These are phyloP conservation scores for Pythium rhizo-oryzae DNA, from an alignment of 352 stramenopile genomes.

Conservation along the genomic window DNA sequence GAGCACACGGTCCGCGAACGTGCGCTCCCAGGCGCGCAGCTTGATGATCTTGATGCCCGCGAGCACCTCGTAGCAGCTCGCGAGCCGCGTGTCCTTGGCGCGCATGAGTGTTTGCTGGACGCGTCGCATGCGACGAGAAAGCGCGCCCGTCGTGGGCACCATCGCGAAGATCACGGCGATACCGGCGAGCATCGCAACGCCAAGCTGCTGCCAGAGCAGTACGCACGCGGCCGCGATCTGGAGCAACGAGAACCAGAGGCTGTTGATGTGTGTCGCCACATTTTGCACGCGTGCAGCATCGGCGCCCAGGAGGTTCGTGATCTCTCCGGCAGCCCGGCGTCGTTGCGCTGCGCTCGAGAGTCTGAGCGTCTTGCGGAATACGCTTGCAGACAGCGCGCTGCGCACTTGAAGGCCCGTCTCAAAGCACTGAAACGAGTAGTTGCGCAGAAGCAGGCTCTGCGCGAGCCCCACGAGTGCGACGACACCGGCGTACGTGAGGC, in stretches of 20 bases:
- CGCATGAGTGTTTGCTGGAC: slow-evolving; percentile 92
- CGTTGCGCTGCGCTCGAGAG: slow-evolving; percentile 70
- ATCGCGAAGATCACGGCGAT: slow-evolving; percentile 93
- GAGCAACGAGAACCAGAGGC: slow-evolving; percentile 87
- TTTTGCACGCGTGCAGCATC: slow-evolving; percentile 96
- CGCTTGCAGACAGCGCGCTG: slow-evolving; percentile 65
- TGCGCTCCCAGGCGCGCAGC: slow-evolving; percentile 95
- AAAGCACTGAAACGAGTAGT: slow-evolving; percentile 90
- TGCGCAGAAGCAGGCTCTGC: slow-evolving; percentile 67
- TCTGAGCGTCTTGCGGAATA: slow-evolving; percentile 88
- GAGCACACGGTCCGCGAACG: slow-evolving; percentile 66
- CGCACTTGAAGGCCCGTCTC: slow-evolving; percentile 74
- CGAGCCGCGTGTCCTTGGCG: slow-evolving; percentile 94
- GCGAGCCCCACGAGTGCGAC: slow-evolving; percentile 73
- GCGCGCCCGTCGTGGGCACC: slow-evolving; percentile 87
- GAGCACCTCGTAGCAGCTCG: slow-evolving; percentile 96
- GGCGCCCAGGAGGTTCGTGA: slow-evolving; percentile 98
- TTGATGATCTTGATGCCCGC: slow-evolving; percentile 97
- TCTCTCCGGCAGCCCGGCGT: slow-evolving; percentile 91
- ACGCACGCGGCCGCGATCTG: slow-evolving; percentile 77
- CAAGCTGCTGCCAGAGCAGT: slow-evolving; percentile 76
- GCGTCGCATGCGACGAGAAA: slow-evolving; percentile 87
- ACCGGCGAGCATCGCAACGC: slow-evolving; percentile 88
- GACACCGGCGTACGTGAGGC: slow-evolving; percentile 59
- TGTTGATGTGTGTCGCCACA: slow-evolving; percentile 94